Base-by-base conservation (phyloP, 169 alveolate species). In the Plasmodium ovale region DNA sequence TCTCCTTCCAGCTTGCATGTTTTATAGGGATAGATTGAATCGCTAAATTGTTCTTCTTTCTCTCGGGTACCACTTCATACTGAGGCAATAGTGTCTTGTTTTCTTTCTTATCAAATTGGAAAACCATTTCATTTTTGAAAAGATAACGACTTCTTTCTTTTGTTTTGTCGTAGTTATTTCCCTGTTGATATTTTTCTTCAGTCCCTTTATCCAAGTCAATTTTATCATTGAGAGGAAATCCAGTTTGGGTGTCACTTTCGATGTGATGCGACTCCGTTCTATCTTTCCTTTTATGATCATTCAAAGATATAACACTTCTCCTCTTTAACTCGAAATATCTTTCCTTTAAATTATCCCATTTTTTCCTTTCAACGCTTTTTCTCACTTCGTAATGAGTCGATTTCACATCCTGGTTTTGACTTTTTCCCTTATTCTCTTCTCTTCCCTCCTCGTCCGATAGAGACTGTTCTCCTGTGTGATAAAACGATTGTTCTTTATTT, bases 321-420 rank as follows among this genome's bases (percentile, higher is more conserved):
- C 53, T 31, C 19, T 42, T 59, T 44, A 74, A 9, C 10, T 74
- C 47, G 7, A 74, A 53, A 60, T 74, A 39, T 37, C 60, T 74
- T 12, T 59, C 35, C 54, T 67, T 60, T 25, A 74, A 60, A 53
- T 42, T 14, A 77, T 60, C 56, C 74, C 74, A 60, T 14, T 72
- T 72, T 54, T 19, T 27, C 19, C 14, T 33, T n/a, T 47, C 56
- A 47, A 2, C 56, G 16, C 12, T 5, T 47, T 47, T 42, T 7
- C 35, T 29, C 56, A 25, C 31, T 68, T 21, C 35, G 53, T 51
- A 27, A 12, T 7, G 14, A 29, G 12, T 5, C 3, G n/a, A 10
- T 16, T 29, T 39, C 16, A 37, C 29, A 67, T 67, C 42, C 10
- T 25, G 42, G 19, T 6, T 10, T 69, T 44, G 44, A 14, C 47